These are phyloP conservation scores for Toxoplasma gondii DNA, from an alignment of 169 alveolate species.

Conservation along the genomic window DNA sequence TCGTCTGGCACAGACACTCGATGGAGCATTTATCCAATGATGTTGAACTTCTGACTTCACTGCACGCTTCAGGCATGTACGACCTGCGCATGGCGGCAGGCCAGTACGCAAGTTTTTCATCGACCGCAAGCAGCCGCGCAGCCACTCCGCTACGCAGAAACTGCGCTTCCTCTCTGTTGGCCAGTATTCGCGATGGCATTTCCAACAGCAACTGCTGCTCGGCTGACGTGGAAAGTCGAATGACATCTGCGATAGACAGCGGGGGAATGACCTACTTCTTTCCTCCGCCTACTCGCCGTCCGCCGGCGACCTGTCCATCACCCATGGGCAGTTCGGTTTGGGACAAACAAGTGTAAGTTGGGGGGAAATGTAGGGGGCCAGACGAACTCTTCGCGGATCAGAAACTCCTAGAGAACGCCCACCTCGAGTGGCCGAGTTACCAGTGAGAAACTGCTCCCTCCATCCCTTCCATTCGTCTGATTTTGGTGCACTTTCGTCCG, in stretches of 20 bases:
- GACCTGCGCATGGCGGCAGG: constrained; percentile 11
- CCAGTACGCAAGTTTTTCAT: neutral
- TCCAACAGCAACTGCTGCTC: neutral
- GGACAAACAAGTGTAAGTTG: neutral
- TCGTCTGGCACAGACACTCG: too few species aligned
- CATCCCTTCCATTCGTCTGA: too few species aligned
- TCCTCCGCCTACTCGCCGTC: neutral
- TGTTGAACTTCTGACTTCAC: neutral
- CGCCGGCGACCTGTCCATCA: neutral
- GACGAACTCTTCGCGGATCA: too few species aligned
- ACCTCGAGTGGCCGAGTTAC: too few species aligned
- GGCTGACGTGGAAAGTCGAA: neutral
- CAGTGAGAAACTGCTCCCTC: too few species aligned
- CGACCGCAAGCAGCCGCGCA: neutral
- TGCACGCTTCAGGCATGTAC: neutral
- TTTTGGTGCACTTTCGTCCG: too few species aligned
- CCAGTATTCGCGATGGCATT: neutral
- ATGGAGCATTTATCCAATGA: too few species aligned
- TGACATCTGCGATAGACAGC: neutral
- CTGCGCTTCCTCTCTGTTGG: neutral
- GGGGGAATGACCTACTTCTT: neutral
- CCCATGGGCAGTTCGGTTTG: neutral
- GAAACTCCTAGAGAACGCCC: too few species aligned
- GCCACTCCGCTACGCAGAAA: neutral
- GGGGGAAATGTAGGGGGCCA: too few species aligned